These are phyloP conservation scores for Buddleja alternifolia DNA, from an alignment of 257 asterid species.

Conservation along the genomic window DNA sequence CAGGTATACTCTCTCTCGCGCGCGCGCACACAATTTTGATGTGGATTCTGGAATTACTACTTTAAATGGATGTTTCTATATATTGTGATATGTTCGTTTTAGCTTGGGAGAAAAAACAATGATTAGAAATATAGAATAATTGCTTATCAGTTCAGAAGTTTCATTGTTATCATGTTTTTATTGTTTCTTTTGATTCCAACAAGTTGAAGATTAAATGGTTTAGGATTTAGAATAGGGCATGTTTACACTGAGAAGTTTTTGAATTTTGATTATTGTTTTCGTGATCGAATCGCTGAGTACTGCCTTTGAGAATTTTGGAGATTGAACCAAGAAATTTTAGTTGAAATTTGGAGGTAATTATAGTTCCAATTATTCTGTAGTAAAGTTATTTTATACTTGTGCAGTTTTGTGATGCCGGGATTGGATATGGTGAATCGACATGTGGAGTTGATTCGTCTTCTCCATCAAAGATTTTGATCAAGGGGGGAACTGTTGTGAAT, in stretches of 20 bases:
- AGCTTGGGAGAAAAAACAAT: background rate
- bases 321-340: background rate
- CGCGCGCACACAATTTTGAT: background rate
- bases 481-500: constrained; percentile 95
- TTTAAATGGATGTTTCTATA: background rate
- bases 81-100: background rate
- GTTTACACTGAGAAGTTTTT: background rate
- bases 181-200: background rate
- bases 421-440: constrained; percentile 42
- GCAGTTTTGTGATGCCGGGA: constrained; percentile 69
- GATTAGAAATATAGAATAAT: background rate
- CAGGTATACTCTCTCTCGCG: constrained; percentile 30
- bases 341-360: background rate
- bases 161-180: background rate
- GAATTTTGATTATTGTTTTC: background rate
- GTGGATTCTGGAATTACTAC: constrained; percentile 1
- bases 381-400: background rate
- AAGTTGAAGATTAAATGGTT: background rate
- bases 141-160: background rate
- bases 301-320: background rate
- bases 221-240: background rate
- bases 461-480: constrained; percentile 70
- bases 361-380: background rate
- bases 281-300: background rate
- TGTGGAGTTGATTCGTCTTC: constrained; percentile 48